These are phyloP conservation scores for Liquidambar formosana DNA, from an alignment of 164 flowering plant species.

Conservation along the genomic window DNA sequence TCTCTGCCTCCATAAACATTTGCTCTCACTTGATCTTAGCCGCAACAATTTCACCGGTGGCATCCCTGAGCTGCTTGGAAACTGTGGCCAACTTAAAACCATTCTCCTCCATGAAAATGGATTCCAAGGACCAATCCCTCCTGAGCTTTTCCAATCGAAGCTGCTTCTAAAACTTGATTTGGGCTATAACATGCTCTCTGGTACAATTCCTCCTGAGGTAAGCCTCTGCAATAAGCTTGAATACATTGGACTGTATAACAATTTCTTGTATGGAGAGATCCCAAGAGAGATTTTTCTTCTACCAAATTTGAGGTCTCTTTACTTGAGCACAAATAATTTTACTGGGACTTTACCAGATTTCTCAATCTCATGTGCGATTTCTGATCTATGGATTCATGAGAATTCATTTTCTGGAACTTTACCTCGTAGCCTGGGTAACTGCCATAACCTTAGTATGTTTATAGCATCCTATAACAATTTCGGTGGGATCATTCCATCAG, in stretches of 20 bases:
- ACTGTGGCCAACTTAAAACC: constrained; percentile 13
- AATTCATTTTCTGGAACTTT: constrained; percentile 16
- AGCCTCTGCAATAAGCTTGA: constrained; percentile 14
- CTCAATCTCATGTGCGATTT: constrained; percentile 7
- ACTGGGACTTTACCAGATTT: constrained; percentile 17
- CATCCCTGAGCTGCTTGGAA: constrained; percentile 7
- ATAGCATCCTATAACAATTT: constrained; percentile 11
- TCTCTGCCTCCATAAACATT: constrained; percentile 9
- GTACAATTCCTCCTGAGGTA: constrained; percentile 18
- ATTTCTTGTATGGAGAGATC: constrained; percentile 17
- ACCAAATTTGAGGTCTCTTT: constrained; percentile 17
- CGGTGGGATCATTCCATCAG: constrained; percentile 9
- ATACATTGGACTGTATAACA: constrained; percentile 17
- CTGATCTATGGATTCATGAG: constrained; percentile 25
- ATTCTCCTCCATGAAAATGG: constrained; percentile 19
- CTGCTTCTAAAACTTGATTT: constrained; percentile 10
- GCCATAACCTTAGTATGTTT: constrained; percentile 16
- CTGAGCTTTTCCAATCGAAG: constrained; percentile 10
- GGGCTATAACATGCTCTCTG: constrained; percentile 18
- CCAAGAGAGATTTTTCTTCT: constrained; percentile 16
- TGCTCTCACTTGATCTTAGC: constrained; percentile 18
- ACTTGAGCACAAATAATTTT: constrained; percentile 24
- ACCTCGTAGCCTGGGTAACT: constrained; percentile 3
- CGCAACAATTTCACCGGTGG: constrained; percentile 10
- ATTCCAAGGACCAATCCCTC: constrained; percentile 18